A percentile compares a stretch with the other conserved stretches of the same genome.
phyloP scores from a whole-genome alignment of 805 yeast species.

The Sugiyamaella lignohabitans region DNA sequence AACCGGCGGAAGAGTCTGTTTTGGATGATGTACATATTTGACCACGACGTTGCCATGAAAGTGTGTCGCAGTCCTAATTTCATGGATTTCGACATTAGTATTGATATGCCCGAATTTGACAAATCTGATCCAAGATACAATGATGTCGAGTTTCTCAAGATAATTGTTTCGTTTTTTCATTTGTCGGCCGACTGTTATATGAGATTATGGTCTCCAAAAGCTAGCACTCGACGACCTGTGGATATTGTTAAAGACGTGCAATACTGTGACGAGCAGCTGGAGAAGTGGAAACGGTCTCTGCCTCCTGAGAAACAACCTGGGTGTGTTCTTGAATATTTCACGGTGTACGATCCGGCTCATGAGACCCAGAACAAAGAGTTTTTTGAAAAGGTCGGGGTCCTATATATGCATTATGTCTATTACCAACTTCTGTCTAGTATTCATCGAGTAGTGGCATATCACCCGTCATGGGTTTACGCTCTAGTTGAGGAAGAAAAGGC shows the following conservation, averaged over 20 bases:
- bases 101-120: constrained; percentile 9
- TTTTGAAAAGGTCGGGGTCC: constrained; percentile 9
- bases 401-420: constrained; percentile 18
- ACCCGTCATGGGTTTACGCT: constrained; percentile 20
- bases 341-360: not conserved
- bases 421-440: constrained; percentile 19
- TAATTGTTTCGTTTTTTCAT: constrained; percentile 8
- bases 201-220: constrained; percentile 16
- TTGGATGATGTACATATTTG: constrained; percentile 45
- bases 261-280: constrained; percentile 17
- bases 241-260: constrained; percentile 15
- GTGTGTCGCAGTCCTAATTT: constrained; percentile 46
- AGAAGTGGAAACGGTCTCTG: constrained; percentile 18
- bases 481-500: constrained; percentile 10
- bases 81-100: constrained; percentile 16
- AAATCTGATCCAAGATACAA: not conserved
- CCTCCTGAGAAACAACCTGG: constrained; percentile 19
- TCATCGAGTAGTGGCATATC: constrained; percentile 22
- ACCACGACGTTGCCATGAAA: constrained; percentile 40
- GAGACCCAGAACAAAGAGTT: constrained; percentile 5
- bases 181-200: constrained; percentile 15
- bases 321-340: constrained; percentile 3
- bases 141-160: not conserved
- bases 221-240: constrained; percentile 9
- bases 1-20: constrained; percentile 39